Conservation (phyloP, 2,329 filamentous ascomycete species). For the Neophaeococcomyces aloes region DNA sequence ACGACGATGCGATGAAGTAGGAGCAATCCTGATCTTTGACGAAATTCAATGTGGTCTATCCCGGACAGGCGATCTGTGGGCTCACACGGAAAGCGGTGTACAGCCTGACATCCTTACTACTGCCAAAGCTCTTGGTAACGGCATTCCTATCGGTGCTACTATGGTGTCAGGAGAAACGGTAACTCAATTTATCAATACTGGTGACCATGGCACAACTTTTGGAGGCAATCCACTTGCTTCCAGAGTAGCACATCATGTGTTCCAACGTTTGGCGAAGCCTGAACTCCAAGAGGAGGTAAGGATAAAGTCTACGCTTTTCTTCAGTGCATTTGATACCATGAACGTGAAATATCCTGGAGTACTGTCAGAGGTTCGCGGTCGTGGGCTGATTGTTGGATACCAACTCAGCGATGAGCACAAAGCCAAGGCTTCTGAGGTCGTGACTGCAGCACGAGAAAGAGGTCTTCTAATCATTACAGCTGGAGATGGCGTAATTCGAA, state of each 20-base stretch:
- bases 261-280: slow-evolving; percentile 62
- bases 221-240: slow-evolving; percentile 83
- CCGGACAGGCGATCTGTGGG: slow-evolving; percentile 84
- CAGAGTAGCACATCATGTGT: slow-evolving; percentile 75
- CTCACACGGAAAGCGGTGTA: slow-evolving; percentile 53
- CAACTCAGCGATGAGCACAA: slow-evolving; percentile 64
- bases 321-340: slow-evolving; percentile 47
- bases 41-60: slow-evolving; percentile 94
- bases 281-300: slow-evolving; percentile 59
- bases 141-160: slow-evolving; percentile 85
- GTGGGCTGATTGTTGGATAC: slow-evolving; percentile 74
- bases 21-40: slow-evolving; percentile 83
- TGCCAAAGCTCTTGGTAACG: slow-evolving; percentile 92
- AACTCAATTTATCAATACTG: slow-evolving; percentile 56
- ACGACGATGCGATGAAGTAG: slow-evolving; percentile 71
- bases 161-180: slow-evolving; percentile 54
- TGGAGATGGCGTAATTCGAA: slow-evolving; percentile 81
- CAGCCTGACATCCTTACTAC: slow-evolving; percentile 92
- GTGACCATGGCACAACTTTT: slow-evolving; percentile 90
- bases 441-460: slow-evolving; percentile 77
- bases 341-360: slow-evolving; percentile 56
- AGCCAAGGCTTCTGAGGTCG: slow-evolving; percentile 44
- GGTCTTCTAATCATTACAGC: slow-evolving; percentile 86
- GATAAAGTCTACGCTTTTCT: slow-evolving; percentile 54
- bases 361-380: slow-evolving; percentile 68